Percentiles rank a stretch among this genome's conserved stretches.
Conservation (phyloP, 1,284 basidiomycete genomes). For the Cryptococcus sp. region DNA sequence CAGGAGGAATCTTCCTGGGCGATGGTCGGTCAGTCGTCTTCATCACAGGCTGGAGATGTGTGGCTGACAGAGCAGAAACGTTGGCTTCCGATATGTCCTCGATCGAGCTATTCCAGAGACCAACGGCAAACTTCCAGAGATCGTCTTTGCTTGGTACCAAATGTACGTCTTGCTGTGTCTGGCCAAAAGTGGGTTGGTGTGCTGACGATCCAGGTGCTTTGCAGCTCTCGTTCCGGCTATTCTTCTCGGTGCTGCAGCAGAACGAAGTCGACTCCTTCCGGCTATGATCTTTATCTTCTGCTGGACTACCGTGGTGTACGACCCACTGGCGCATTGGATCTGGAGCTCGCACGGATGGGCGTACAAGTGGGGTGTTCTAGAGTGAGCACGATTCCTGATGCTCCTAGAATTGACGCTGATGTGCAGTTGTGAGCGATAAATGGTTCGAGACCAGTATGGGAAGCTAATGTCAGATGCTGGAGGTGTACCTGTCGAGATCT, state of each 20-base stretch:
- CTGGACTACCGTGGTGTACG: conserved; percentile 63
- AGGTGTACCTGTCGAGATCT: conserved; percentile 89
- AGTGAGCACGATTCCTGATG: conserved; percentile 49
- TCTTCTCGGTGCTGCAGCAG: conserved; percentile 63
- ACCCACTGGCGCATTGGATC: conserved; percentile 70
- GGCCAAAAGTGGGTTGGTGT: too few relatives aligned
- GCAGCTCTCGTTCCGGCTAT: conserved; percentile 52
- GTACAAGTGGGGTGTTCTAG: conserved; percentile 81
- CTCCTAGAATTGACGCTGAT: too few relatives aligned
- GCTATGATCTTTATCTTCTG: conserved; percentile 81
- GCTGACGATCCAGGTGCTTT: conserved; percentile 25
- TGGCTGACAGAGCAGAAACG: conserved; percentile 33
- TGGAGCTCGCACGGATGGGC: conserved; percentile 80
- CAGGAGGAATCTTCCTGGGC: conserved; percentile 59
- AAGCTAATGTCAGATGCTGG: conserved; percentile 50
- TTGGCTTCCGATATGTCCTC: conserved; percentile 61
- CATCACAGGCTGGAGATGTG: background rate
- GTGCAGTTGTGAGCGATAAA: background rate
- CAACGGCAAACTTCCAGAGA: conserved; percentile 52
- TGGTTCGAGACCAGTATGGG: background rate
- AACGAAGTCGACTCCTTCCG: conserved; percentile 79
- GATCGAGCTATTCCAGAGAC: conserved; percentile 65
- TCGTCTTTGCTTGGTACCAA: conserved; percentile 76
- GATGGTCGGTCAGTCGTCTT: conserved; percentile 48
- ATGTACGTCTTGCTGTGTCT: conserved; percentile 39